These are phyloP conservation scores for Aspergillus fischeri DNA, from an alignment of 2,329 filamentous ascomycete genomes.

Conservation along the genomic window DNA sequence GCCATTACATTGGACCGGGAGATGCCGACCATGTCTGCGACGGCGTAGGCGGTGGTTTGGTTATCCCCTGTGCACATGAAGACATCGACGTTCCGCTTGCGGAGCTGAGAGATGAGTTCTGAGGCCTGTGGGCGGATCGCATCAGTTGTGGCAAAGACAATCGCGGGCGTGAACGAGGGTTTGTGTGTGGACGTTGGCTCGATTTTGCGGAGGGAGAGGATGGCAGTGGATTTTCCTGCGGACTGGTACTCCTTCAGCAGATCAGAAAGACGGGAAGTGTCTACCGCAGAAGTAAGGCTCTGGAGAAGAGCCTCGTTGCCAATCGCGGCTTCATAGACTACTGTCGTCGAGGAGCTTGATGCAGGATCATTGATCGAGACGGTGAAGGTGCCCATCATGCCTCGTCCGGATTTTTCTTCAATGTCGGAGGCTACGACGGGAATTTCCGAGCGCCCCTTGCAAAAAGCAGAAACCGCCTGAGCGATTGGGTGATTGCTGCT, in stretches of 20 bases:
- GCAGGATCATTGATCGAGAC: slow-evolving; percentile 20
- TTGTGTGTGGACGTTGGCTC: slow-evolving; percentile 9
- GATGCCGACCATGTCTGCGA: slow-evolving; percentile 74
- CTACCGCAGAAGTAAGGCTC: slow-evolving; percentile 25
- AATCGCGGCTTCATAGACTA: slow-evolving; percentile 47
- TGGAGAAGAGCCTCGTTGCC: slow-evolving; percentile 55
- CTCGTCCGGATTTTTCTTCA: slow-evolving; percentile 55
- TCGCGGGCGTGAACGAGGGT: slow-evolving; percentile 47
- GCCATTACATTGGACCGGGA: slow-evolving; percentile 71
- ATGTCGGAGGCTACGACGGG: slow-evolving; percentile 36
- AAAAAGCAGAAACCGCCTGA: slow-evolving; percentile 51
- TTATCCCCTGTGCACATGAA: slow-evolving; percentile 97
- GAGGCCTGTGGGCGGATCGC: slow-evolving; percentile 71
- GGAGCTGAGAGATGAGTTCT: slow-evolving; percentile 61
- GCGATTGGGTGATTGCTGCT: slow-evolving; percentile 59
- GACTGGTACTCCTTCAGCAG: slow-evolving; percentile 38
- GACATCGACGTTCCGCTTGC: slow-evolving; percentile 63
- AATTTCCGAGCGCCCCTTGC: slow-evolving; percentile 27
- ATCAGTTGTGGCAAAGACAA: slow-evolving; percentile 74
- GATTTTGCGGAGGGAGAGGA: slow-evolving; percentile 37
- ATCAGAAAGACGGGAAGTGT: slow-evolving; percentile 32
- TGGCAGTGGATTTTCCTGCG: slow-evolving; percentile 42
- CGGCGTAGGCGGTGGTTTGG: slow-evolving; percentile 72
- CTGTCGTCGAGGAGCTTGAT: slow-evolving; percentile 11
- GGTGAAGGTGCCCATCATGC: slow-evolving; percentile 51